phyloP scores from a whole-genome alignment of 176 grass and related monocot genomes.

The Sorghum bicolor region DNA sequence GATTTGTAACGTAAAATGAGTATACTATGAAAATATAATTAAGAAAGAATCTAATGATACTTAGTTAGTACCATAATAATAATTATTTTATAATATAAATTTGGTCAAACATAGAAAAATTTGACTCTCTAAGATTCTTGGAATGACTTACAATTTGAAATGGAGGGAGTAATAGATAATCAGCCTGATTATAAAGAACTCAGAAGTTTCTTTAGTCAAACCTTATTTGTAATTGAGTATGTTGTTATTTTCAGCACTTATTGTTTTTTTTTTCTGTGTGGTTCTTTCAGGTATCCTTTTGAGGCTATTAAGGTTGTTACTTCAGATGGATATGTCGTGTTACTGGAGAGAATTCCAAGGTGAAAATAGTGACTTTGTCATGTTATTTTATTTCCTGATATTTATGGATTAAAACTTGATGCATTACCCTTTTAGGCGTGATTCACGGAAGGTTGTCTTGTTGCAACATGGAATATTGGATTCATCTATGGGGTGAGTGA shows the following conservation, averaged over 20 bases:
- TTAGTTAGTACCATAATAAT: too few species aligned
- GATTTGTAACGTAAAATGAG: too few species aligned
- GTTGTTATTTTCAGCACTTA: neutral
- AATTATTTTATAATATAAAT: too few species aligned
- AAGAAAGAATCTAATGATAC: too few species aligned
- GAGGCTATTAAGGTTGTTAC: conserved; percentile 92
- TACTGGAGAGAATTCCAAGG: conserved; percentile 97
- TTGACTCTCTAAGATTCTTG: too few species aligned
- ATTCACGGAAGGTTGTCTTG: conserved; percentile 83
- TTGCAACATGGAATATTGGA: conserved; percentile 97
- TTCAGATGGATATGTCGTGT: conserved; percentile 93
- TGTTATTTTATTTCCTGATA: conserved; percentile 10
- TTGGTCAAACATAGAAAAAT: too few species aligned
- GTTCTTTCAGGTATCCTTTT: conserved; percentile 73
- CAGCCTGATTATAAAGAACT: neutral
- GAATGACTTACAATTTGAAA: too few species aligned
- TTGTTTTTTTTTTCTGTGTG: neutral
- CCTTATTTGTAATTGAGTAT: neutral
- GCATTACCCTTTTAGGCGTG: conserved; percentile 55
- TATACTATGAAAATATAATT: too few species aligned
- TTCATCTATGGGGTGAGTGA: conserved; percentile 95
- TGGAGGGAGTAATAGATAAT: neutral
- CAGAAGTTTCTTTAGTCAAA: neutral
- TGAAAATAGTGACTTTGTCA: conserved; percentile 22
- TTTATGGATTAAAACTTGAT: conserved; percentile 25